Percentiles rank a stretch among this genome's conserved stretches.
phyloP scores from a whole-genome alignment of 2,329 filamentous ascomycete genomes.

The Phyllosticta citriasiana region DNA sequence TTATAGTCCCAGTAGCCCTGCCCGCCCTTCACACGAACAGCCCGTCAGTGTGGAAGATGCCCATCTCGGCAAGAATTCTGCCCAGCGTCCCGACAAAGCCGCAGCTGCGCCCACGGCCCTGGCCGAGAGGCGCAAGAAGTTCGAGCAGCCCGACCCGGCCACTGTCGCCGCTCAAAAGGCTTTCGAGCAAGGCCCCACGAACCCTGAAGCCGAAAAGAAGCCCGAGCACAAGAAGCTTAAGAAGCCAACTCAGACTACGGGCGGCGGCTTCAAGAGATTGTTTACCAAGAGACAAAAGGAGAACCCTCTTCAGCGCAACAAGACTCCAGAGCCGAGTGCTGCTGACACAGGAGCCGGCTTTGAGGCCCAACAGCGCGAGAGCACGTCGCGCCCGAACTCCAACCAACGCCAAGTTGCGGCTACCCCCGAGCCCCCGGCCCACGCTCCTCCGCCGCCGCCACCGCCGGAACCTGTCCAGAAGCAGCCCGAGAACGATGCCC shows the following conservation, averaged over 20 bases:
- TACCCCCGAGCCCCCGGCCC: neutral
- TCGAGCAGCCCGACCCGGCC: slow-evolving; percentile 3
- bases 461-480: neutral
- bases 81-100: neutral
- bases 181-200: neutral
- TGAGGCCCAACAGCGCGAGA: slow-evolving; percentile 1
- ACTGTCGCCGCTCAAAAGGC: neutral
- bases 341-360: slow-evolving; percentile 14
- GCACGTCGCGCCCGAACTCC: slow-evolving; percentile 1
- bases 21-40: neutral
- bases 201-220: slow-evolving; percentile 19
- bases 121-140: slow-evolving; percentile 7
- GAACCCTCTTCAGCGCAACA: neutral
- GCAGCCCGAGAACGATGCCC: slow-evolving; percentile 13
- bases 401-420: neutral
- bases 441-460: neutral
- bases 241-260: slow-evolving; percentile 21
- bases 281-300: slow-evolving; percentile 28
- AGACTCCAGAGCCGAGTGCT: slow-evolving; percentile 2
- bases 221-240: slow-evolving; percentile 26
- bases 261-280: slow-evolving; percentile 30
- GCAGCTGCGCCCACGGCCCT: neutral
- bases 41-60: slow-evolving; percentile 12
- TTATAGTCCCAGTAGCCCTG: neutral
- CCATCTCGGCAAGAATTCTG: slow-evolving; percentile 18